phyloP scores from a whole-genome alignment of 441 rosid genomes.

The Mallotus japonicus region DNA sequence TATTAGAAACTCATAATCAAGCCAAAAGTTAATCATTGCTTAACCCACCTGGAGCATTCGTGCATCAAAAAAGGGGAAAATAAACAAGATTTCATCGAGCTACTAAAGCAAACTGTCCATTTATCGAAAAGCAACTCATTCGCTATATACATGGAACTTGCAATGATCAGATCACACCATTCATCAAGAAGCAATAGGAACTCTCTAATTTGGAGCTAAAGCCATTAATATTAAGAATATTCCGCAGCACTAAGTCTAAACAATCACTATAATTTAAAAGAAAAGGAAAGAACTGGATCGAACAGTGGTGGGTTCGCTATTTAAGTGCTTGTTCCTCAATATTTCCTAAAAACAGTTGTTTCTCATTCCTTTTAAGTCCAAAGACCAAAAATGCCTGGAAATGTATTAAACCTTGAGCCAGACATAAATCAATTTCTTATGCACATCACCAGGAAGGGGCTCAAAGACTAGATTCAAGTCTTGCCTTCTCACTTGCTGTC shows the following conservation, averaged over 20 bases:
- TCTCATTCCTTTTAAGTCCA: neutral
- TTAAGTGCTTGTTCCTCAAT: constrained; percentile 10
- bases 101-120: too few species aligned
- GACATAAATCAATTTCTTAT: constrained; percentile 14
- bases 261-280: neutral
- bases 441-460: constrained; percentile 21
- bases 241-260: neutral
- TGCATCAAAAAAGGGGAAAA: too few species aligned
- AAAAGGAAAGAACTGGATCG: neutral
- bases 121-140: too few species aligned
- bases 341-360: constrained; percentile 8
- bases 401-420: neutral
- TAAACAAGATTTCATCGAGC: too few species aligned
- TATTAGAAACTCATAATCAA: too few species aligned
- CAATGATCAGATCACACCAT: too few species aligned
- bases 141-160: too few species aligned
- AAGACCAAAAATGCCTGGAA: constrained; percentile 17
- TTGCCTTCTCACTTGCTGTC: constrained; percentile 60
- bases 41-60: too few species aligned
- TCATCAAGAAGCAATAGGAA: neutral
- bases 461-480: neutral
- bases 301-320: neutral
- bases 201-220: neutral
- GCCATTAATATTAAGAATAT: neutral
- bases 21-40: too few species aligned